Evolutionary conservation across 768 basidiomycete species (phyloP), one percentile per base, ranked within the genome.

Genomic region (Leccinum longicurvipes): DNA sequence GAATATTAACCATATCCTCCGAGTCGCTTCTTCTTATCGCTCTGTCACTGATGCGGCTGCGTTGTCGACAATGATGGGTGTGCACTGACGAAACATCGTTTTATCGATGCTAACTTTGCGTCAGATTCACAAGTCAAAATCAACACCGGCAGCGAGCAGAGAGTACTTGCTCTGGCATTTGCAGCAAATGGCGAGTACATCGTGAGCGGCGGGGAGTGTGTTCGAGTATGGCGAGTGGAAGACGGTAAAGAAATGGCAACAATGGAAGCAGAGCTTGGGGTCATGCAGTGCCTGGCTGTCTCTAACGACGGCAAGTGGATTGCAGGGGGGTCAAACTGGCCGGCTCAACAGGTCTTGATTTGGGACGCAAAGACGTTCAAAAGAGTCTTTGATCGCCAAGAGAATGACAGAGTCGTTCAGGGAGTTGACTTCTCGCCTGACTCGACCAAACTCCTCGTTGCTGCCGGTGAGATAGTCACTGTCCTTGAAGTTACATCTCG

Each of bases 231-330:
- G 42, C 42, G 21, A 23, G 9, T 44, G 21, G 42, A 44, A 21
- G 41, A 42, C 11, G 19, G 41, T 3, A 6, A 42, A 21, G 4
- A 42, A 23, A 23, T 44, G 9, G 21, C 42, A 24, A 44, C 4
- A 9, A 44, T 44, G 42, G 42, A 44, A 23, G 21, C 42, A 19
- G n/a, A 23, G 3, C 3, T 10, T 14, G 25, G 25, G 25, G 42
- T 44, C 19, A 10, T 25, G 25, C 25, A 3, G 21, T 56, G 60
- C n/a, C 19, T 61, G 15, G 49, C 52, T 1, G 49, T 51, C 15
- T 54, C 60, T 7, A 59, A 51, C 8, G 52, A 57, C 10, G 47
- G 51, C 4, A 31, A 10, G 8, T 48, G 52, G 54, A 47, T 58
- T 36, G 57, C 54, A 42, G 53, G 34, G 1, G 57, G 53, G 7